Evolutionary conservation across 78 protist genomes (phyloP), one percentile per base, ranked within the genome.

Genomic region (Cyanophora paradoxa): DNA sequence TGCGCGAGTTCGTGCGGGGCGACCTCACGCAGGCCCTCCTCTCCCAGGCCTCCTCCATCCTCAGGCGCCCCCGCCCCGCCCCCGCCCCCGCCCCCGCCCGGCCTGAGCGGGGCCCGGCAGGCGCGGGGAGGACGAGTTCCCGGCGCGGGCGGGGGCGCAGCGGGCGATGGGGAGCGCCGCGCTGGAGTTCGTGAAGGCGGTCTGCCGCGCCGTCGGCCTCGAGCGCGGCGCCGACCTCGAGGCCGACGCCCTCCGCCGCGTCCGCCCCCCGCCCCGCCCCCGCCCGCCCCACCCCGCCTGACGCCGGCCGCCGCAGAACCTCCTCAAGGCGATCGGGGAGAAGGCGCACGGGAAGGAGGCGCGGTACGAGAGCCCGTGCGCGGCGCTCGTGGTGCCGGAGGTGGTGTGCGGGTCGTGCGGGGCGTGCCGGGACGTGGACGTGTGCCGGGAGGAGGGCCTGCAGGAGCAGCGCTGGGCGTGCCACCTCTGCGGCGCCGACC

Each of bases 361-460:
- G 14, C 8, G n/a, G 7, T 8, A 11, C n/a, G n/a, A 54, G 59
- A 7, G 14, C n/a, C 10, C 10, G 59, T 8, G n/a, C 59, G 5
- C 30, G n/a, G 59, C 8, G 59, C 13, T 5, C 8, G 59, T 22
- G 59, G 5, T 11, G n/a, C 10, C 66, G 13, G 66, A 59, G 24
- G 66, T 59, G 44, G 10, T 59, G 30, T 59, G 66, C 66, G 28
- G 42, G 30, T 59, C 66, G 19, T 59, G 66, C 41, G 30, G 42
- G 2, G 37, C 66, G 3, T 1, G 42, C 17, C 66, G 66, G 24
- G 66, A 59, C 66, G 41, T 59, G 31, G 66, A 59, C 14, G n/a
- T 59, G 20, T 59, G 66, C 66, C 66, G 66, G 11, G 66, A 59
- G 66, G 62, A 20, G 33, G 62, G 26, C 33, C 11, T 13, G 62